Conservation (phyloP, 495 filamentous ascomycete species). For the Penicillium parvum region DNA sequence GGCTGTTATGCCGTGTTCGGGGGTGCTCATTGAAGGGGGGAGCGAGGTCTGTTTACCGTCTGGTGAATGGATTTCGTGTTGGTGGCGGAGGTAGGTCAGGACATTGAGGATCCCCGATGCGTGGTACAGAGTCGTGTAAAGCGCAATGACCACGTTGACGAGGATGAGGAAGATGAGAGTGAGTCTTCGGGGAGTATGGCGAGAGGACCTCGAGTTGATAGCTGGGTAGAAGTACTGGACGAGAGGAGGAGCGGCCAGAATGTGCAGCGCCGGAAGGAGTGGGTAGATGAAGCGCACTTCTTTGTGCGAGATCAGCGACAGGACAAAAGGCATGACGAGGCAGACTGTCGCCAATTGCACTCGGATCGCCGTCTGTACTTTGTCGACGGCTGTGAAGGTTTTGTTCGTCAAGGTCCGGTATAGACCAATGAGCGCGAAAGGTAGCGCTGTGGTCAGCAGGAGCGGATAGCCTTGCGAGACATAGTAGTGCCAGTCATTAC, state of each 20-base stretch:
- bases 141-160: slow-evolving; percentile 65
- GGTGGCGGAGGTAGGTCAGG: slow-evolving; percentile 65
- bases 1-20: slow-evolving; percentile 50
- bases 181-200: slow-evolving; percentile 43
- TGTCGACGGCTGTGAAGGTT: slow-evolving; percentile 22
- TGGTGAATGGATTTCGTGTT: slow-evolving; percentile 54
- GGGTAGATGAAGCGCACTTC: slow-evolving; percentile 98
- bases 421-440: slow-evolving; percentile 65
- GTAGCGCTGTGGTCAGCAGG: slow-evolving; percentile 77
- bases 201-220: slow-evolving; percentile 26
- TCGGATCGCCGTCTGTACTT: slow-evolving; percentile 32
- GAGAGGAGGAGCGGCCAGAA: slow-evolving; percentile 67
- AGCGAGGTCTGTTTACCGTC: slow-evolving; percentile 3
- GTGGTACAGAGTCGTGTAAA: slow-evolving; percentile 71
- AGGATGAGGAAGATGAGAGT: slow-evolving; percentile 55
- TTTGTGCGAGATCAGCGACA: slow-evolving; percentile 88
- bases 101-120: slow-evolving; percentile 73
- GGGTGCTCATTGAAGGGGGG: not conserved
- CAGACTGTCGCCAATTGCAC: slow-evolving; percentile 59
- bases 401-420: slow-evolving; percentile 46
- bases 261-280: slow-evolving; percentile 77
- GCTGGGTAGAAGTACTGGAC: slow-evolving; percentile 58
- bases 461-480: slow-evolving; percentile 84
- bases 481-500: slow-evolving; percentile 90
- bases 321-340: slow-evolving; percentile 53